Conservation (phyloP, 495 filamentous ascomycete genomes). For the Apiosordaria backusii region DNA sequence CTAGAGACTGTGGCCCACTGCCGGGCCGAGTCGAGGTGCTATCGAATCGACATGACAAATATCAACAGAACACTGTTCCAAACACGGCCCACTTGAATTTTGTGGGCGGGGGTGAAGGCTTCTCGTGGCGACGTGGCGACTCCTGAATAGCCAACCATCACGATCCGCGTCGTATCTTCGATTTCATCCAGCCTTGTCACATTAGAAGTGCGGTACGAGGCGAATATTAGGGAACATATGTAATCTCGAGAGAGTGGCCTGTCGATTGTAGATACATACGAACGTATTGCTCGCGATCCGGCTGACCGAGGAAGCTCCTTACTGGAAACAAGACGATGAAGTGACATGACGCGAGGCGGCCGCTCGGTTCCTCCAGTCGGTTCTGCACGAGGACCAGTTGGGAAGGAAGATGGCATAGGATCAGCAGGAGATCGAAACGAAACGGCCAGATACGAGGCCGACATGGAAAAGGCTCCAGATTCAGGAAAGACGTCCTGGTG, state of each 20-base stretch:
- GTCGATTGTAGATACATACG: background rate
- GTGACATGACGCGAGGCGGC: conserved; percentile 2
- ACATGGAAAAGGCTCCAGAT: background rate
- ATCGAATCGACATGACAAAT: conserved; percentile 4
- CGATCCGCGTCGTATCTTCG: background rate
- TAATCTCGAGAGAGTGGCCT: background rate
- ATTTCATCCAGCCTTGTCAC: background rate
- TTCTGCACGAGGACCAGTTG: conserved; percentile 4
- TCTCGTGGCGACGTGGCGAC: conserved; percentile 29
- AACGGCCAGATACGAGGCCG: conserved; percentile 5
- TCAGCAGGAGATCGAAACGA: conserved; percentile 18
- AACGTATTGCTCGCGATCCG: background rate
- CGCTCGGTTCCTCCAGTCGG: conserved; percentile 2
- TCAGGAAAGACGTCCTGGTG: background rate
- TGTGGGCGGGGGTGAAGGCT: background rate
- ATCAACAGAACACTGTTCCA: background rate
- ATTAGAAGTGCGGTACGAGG: background rate
- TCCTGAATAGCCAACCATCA: conserved; percentile 27
- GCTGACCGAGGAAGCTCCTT: background rate
- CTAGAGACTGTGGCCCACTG: conserved; percentile 11
- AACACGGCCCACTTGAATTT: background rate
- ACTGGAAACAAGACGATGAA: background rate
- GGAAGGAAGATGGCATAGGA: conserved; percentile 5
- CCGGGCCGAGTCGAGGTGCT: conserved; percentile 11
- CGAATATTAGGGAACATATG: no score